These are phyloP conservation scores for Phytophthora ohioensis DNA, from an alignment of 352 stramenopile genomes.

Conservation along the genomic window DNA sequence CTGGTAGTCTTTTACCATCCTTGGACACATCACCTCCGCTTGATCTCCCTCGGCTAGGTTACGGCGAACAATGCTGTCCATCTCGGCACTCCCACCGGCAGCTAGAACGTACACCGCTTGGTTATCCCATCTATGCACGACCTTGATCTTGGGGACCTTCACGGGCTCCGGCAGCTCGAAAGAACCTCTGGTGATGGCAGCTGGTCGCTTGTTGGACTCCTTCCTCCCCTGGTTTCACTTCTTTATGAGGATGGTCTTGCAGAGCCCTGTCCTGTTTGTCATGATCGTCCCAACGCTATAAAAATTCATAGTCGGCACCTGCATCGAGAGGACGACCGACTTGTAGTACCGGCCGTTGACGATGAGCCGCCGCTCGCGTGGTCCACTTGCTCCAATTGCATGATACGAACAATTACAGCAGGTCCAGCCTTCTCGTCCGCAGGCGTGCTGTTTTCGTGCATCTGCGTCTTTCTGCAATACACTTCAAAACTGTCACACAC, in stretches of 20 bases:
- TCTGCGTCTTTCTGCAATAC: background rate
- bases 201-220: too few species aligned
- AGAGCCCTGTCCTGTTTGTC: background rate
- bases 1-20: background rate
- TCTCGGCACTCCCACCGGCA: background rate
- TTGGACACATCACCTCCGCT: background rate
- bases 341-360: conserved; percentile 3
- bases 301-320: conserved; percentile 9
- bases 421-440: background rate
- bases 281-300: conserved; percentile 21
- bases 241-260: background rate
- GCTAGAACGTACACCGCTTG: background rate
- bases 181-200: too few species aligned
- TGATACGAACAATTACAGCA: background rate
- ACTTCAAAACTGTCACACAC: background rate
- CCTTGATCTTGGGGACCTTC: background rate
- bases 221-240: background rate
- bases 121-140: background rate
- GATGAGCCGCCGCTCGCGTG: background rate
- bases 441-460: background rate
- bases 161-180: background rate
- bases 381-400: background rate
- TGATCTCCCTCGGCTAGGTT: background rate
- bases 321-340: background rate
- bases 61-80: background rate